phyloP scores from a whole-genome alignment of 768 basidiomycete genomes.

The Cubamyces lactineus region DNA sequence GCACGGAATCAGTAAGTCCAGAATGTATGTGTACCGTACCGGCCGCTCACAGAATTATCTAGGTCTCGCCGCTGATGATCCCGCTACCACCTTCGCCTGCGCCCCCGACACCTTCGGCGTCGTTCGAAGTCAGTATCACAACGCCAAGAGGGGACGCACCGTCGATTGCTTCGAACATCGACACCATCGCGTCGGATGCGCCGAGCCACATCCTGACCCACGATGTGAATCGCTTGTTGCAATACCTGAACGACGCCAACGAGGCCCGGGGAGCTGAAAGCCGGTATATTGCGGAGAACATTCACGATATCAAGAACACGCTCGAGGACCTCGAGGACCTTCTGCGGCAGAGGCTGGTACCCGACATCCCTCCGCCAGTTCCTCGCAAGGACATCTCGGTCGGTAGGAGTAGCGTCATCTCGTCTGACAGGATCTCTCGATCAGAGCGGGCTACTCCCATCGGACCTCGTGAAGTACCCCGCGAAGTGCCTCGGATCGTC shows the following conservation, averaged over 20 bases:
- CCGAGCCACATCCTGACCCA: slow-evolving; percentile 51
- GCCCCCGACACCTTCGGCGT: slow-evolving; percentile 40
- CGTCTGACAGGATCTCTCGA: slow-evolving; percentile 23
- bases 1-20: slow-evolving; percentile 34
- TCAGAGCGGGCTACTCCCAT: slow-evolving; percentile 22
- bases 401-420: slow-evolving; percentile 45
- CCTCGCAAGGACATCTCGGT: slow-evolving; percentile 46
- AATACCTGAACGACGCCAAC: slow-evolving; percentile 67
- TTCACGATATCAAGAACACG: slow-evolving; percentile 71
- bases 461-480: slow-evolving; percentile 22
- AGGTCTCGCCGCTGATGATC: slow-evolving; percentile 39
- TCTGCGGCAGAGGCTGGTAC: slow-evolving; percentile 16
- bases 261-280: slow-evolving; percentile 63
- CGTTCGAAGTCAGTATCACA: slow-evolving; percentile 51
- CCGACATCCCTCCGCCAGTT: slow-evolving; percentile 35
- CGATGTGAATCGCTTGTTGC: slow-evolving; percentile 54
- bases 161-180: slow-evolving; percentile 50
- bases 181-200: slow-evolving; percentile 47
- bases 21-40: slow-evolving; percentile 11
- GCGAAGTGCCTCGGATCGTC: slow-evolving; percentile 15
- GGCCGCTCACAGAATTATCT: not conserved
- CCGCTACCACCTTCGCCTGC: slow-evolving; percentile 40
- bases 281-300: slow-evolving; percentile 63
- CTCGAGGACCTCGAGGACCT: slow-evolving; percentile 49
- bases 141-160: slow-evolving; percentile 52